These are phyloP conservation scores for Penicillium soppii DNA, from an alignment of 495 filamentous ascomycete genomes.

Conservation along the genomic window DNA sequence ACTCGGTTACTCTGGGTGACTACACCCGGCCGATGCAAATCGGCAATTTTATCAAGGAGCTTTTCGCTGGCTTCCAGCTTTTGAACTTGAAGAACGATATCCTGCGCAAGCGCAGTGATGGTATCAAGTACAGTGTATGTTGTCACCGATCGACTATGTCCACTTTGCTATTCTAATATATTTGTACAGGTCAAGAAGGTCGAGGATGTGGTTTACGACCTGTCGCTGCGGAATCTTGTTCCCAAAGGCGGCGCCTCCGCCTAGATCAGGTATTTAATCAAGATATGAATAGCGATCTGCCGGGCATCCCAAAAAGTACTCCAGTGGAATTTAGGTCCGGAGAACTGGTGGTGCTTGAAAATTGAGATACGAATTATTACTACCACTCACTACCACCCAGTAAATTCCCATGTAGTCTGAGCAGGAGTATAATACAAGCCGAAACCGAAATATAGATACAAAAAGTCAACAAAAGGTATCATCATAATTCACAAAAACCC, in stretches of 20 bases:
- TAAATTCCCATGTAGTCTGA: not conserved
- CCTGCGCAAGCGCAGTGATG: constrained; percentile 81
- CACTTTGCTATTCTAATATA: constrained; percentile 1
- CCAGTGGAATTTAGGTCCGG: not conserved
- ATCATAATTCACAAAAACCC: constrained; percentile 5
- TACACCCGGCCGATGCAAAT: constrained; percentile 80
- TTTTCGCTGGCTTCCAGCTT: constrained; percentile 94
- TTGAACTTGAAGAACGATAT: constrained; percentile 96
- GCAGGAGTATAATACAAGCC: not conserved
- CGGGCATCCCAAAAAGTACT: too few relatives aligned
- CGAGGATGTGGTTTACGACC: constrained; percentile 96
- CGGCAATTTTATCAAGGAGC: constrained; percentile 88
- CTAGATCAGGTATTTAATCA: not conserved
- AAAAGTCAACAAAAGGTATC: constrained; percentile 9
- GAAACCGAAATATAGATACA: constrained; percentile 9
- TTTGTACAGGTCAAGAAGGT: constrained; percentile 79
- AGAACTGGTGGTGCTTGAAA: not conserved
- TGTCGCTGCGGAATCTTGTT: constrained; percentile 81
- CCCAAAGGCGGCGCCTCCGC: constrained; percentile 40
- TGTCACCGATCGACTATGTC: not conserved
- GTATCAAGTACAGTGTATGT: constrained; percentile 88
- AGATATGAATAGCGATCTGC: too few relatives aligned
- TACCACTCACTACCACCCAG: not conserved
- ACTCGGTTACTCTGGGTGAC: constrained; percentile 92
- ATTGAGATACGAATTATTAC: not conserved